phyloP scores from a whole-genome alignment of 2,329 filamentous ascomycete genomes.

The Paecilomyces formosus region DNA sequence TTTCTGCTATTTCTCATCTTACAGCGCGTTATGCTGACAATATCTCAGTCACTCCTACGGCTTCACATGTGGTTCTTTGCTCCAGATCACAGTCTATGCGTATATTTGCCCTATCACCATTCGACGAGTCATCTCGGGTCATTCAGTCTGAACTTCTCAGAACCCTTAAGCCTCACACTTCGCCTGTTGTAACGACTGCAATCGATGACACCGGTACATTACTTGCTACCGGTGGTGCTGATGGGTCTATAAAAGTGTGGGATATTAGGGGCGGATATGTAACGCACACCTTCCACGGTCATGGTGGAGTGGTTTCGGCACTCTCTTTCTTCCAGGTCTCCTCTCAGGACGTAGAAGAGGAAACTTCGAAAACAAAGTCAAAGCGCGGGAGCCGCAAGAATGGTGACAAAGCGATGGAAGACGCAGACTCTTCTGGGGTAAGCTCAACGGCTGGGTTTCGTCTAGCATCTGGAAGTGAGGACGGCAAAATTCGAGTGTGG shows the following conservation, averaged over 20 bases:
- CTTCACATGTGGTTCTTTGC: conserved; percentile 80
- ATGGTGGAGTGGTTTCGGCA: conserved; percentile 84
- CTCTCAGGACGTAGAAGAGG: conserved; percentile 31
- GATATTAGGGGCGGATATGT: conserved; percentile 84
- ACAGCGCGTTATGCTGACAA: conserved; percentile 5
- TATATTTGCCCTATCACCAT: conserved; percentile 66
- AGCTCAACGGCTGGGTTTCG: conserved; percentile 58
- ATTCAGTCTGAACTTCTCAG: conserved; percentile 64
- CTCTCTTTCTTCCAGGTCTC: conserved; percentile 82
- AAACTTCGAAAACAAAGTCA: conserved; percentile 38
- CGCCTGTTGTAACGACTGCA: conserved; percentile 79
- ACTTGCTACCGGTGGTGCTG: conserved; percentile 84
- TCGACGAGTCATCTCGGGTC: conserved; percentile 46
- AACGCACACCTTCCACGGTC: conserved; percentile 91
- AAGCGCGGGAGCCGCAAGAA: conserved; percentile 20
- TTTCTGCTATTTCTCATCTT: conserved; percentile 4
- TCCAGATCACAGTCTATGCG: conserved; percentile 95
- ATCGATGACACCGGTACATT: conserved; percentile 83
- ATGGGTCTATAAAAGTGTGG: conserved; percentile 94
- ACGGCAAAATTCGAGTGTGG: conserved; percentile 88
- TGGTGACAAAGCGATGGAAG: conserved; percentile 38
- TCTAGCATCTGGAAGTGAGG: conserved; percentile 85
- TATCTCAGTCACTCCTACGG: conserved; percentile 69
- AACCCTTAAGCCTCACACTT: conserved; percentile 81
- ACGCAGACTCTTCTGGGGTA: conserved; percentile 32